Base-by-base conservation (phyloP, 139 green algal genomes). In the Auxenochlorella pyrenoidosa region DNA sequence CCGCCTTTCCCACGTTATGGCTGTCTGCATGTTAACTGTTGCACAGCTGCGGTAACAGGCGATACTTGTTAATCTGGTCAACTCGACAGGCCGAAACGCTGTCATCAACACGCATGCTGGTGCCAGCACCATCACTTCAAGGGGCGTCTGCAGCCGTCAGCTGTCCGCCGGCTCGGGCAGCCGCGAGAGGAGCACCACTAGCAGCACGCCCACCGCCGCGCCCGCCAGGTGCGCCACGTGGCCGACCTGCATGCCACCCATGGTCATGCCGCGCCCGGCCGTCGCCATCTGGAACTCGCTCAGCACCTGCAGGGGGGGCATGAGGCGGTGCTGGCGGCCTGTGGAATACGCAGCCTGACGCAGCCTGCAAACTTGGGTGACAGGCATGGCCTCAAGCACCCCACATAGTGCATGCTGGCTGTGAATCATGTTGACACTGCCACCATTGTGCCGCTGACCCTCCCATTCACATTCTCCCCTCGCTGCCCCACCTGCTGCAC, bases 181-280 rank as follows among this genome's bases (percentile, higher is more conserved):
- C 32, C 83, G 38, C 32, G 81, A 83, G 5, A 94, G 54, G 3
- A 94, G 72, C 51, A 94, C 40, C 68, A 94, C 92, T 0, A 94
- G 77, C 60, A 93, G 51, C 21, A 92, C 91, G 15, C 91, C 91
- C 34, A 79, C 90, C 18, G 86, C 71, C 15, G 90, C 92, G 15
- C 92, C 92, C 6, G 72, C 92, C 32, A 95, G 76, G 84, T 95
- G 93, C 6, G 91, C 93, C 26, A 92, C 63, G 89, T 95, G 93
- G n/a, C 88, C 91, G 28, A 95, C 90, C 24, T 77, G 58, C 78
- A 90, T 90, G 40, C 79, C 79, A 24, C 87, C 90, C 22, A 84
- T 63, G 0, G 86, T 79, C 32, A 93, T 32, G 6, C 71, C 82
- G 6, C 88, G 77, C 19, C 81, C 90, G 0, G 60, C 47, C 22